Evolutionary conservation across 2,329 filamentous ascomycete genomes (phyloP), one percentile per base, ranked within the genome.

Genomic region (Cladophialophora carrionii): DNA sequence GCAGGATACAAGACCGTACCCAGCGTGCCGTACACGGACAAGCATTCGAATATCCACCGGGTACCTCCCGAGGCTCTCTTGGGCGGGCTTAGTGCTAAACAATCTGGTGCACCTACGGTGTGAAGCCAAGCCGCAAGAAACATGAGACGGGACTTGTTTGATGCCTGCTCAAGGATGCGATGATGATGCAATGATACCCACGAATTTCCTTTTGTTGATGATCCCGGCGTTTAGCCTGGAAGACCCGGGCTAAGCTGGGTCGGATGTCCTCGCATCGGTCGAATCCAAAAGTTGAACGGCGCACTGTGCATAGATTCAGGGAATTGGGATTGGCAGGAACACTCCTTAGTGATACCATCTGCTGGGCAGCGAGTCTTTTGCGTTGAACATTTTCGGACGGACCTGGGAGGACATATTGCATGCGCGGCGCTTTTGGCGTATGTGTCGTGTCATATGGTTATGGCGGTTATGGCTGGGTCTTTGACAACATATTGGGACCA

Each of bases 51-150:
- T 63, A 79, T 82, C 74, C 76, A 74, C 59, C 77, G 80, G 43
- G 70, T 82, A 41, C 80, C 80, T 22, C 80, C 80, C 1, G 79
- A 81, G 72, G 79, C 80, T 64, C 76, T 82, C 1, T 77, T 82
- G 54, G 71, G 70, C n/a, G 63, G 61, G 55, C 65, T 72, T 22
- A 67, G 67, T 14, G 41, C 59, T 10, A 66, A 65, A 55, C 24
- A 54, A 20, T 62, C 67, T 51, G 57, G 32, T 26, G 64, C 60
- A 51, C 67, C 67, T 22, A 65, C 51, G 22, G 64, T 69, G 57
- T 69, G 57, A 67, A 34, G 32, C 17, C n/a, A 56, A 29, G 29
- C 8, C 12, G 29, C 34, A 46, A 41, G 31, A 53, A 29, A 22
- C 14, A 51, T 34, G n/a, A 20, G 24, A 55, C 20, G 7, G 22